A percentile compares a stretch with the other conserved stretches of the same genome.
Conservation (phyloP, 306 rosid species). For the Trifolium pratense region DNA sequence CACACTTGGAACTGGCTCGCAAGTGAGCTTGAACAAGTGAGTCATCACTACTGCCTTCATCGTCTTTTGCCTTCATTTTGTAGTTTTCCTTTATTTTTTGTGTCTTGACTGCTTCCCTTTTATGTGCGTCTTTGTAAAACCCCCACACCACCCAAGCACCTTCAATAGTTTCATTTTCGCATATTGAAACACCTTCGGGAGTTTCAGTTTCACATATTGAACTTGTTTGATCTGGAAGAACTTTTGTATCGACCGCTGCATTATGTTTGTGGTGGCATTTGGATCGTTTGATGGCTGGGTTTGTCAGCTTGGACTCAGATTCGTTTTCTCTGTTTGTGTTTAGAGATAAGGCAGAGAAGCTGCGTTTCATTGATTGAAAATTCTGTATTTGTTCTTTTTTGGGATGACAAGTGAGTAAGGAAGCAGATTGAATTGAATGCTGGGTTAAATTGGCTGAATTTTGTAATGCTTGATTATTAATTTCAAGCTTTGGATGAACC, state of each 20-base stretch:
- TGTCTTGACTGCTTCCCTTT: constrained; percentile 1
- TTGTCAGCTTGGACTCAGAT: constrained; percentile 25
- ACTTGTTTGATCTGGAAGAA: constrained; percentile 22
- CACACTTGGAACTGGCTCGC: constrained; percentile 48
- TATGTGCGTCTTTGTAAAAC: background rate
- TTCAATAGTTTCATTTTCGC: background rate
- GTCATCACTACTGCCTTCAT: constrained; percentile 1
- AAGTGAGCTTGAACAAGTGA: background rate
- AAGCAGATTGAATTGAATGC: background rate
- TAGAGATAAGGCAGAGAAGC: background rate
- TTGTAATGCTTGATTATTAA: background rate
- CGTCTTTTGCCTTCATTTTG: constrained; percentile 5
- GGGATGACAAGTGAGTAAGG: constrained; percentile 5
- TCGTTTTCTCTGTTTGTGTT: constrained; percentile 31
- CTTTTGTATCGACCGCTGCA: background rate
- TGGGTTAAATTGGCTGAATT: constrained; percentile 3
- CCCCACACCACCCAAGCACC: constrained; percentile 2
- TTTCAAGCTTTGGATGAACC: constrained; percentile 41
- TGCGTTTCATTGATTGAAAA: constrained; percentile 27
- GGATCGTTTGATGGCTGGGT: constrained; percentile 52
- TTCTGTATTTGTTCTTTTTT: constrained; percentile 9
- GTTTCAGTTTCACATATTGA: constrained; percentile 28
- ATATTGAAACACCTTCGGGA: constrained; percentile 50
- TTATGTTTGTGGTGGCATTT: constrained; percentile 39
- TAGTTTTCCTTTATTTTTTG: background rate